These are phyloP conservation scores for Fusarium albosuccineum DNA, from an alignment of 2,329 filamentous ascomycete species.

Conservation along the genomic window DNA sequence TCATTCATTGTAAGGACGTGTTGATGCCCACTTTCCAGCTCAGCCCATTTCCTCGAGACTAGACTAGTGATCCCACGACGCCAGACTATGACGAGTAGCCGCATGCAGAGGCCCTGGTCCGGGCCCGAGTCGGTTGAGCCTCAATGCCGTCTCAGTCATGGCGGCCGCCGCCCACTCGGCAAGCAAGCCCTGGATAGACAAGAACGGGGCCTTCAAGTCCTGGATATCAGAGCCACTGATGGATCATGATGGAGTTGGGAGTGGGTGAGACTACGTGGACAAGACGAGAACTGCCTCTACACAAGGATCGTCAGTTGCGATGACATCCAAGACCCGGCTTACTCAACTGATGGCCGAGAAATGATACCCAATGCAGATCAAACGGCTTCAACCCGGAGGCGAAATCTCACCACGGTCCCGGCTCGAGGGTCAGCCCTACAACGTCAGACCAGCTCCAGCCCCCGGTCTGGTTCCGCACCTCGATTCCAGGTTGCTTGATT, in stretches of 20 bases:
- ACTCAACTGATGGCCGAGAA: neutral
- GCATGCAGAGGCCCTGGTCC: neutral
- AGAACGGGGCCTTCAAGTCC: neutral
- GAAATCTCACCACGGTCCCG: constrained; percentile 12
- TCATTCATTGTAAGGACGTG: too few species aligned
- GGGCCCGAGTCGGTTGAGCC: neutral
- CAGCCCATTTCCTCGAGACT: neutral
- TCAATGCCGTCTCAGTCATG: constrained; percentile 1
- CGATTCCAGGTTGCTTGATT: too few species aligned
- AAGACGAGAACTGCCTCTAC: neutral
- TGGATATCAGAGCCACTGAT: neutral
- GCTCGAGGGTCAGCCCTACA: constrained; percentile 31
- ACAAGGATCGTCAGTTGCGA: neutral
- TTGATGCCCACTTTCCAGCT: neutral
- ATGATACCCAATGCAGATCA: constrained; percentile 2
- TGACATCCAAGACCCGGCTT: neutral
- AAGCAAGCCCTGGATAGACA: neutral
- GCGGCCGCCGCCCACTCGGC: constrained; percentile 2
- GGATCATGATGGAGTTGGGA: too few species aligned
- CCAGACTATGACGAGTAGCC: neutral
- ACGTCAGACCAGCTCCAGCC: constrained; percentile 7
- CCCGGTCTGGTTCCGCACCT: neutral
- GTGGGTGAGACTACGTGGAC: constrained; percentile 8
- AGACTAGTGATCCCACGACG: neutral
- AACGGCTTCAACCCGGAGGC: neutral